Evolutionary conservation across 2,329 filamentous ascomycete genomes (phyloP), one percentile per base, ranked within the genome.

Genomic region (Fusarium torreyae): DNA sequence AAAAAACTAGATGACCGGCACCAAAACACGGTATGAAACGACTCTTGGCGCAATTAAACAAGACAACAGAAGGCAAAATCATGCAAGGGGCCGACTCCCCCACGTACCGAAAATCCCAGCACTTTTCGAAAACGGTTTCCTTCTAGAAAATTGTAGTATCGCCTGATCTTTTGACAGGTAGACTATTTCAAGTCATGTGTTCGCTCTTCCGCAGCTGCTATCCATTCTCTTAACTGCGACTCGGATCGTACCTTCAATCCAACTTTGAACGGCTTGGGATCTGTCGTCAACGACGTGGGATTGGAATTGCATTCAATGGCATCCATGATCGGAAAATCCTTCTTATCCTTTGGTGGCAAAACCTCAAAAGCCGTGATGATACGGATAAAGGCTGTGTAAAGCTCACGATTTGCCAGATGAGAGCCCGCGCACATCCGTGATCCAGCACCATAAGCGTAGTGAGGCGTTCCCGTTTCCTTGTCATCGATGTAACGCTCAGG

Each of bases 401-500:
- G 83, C 73, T 90, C 87, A 3, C 89, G 84, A 74, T 90, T 90
- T 13, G 86, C 89, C 10, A 91, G 82, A 68, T 90, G 88, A 3
- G 84, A 87, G 18, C 89, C 89, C 1, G 86, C 86, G 72, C 89
- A 91, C 85, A 90, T 89, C 38, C 89, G 82, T 4, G 85, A 86
- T 3, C 89, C 89, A 0, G 88, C 88, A 4, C 89, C 89, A 65
- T 89, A 91, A 11, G 81, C 87, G 71, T 88, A 89, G 72, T 91
- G 89, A 0, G 86, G 86, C 2, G 88, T 89, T 9, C 88, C 88
- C 1, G 80, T 49, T 81, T 80, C 86, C 22, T 80, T 81, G 53
- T 89, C 83, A 52, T 84, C 77, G 13, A 94, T 81, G 74, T 91
- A 94, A 26, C 92, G 87, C 68, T 94, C 91, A 0, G 91, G 90